phyloP scores from a whole-genome alignment of 2,329 filamentous ascomycete species.

The Sclerotinia glacialis region DNA sequence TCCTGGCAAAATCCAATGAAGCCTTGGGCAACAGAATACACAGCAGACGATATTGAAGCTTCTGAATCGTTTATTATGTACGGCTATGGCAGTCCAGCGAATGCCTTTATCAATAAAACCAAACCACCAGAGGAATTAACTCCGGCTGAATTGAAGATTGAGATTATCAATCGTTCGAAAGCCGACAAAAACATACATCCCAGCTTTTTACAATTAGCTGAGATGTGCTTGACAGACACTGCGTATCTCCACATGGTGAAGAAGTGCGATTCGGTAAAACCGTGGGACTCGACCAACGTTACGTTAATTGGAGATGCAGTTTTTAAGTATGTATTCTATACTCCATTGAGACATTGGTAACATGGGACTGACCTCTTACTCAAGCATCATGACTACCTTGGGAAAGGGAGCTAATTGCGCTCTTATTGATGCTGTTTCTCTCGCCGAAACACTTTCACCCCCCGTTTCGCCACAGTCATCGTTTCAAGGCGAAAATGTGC shows the following conservation, averaged over 20 bases:
- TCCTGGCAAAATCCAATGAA: constrained; percentile 34
- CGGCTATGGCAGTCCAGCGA: constrained; percentile 30
- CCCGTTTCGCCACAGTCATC: not conserved
- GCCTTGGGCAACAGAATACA: constrained; percentile 30
- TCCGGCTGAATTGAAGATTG: constrained; percentile 31
- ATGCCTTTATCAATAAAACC: constrained; percentile 30
- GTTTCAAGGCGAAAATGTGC: not conserved
- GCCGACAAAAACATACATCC: constrained; percentile 27
- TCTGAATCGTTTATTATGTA: constrained; percentile 38
- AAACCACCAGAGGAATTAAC: constrained; percentile 29
- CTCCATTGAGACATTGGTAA: not conserved
- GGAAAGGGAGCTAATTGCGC: constrained; percentile 37
- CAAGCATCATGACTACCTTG: constrained; percentile 35
- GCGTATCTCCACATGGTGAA: constrained; percentile 30
- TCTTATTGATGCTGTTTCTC: constrained; percentile 34
- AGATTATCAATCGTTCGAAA: constrained; percentile 28
- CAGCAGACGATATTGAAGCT: constrained; percentile 28
- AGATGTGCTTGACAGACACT: constrained; percentile 30
- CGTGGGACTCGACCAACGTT: constrained; percentile 31
- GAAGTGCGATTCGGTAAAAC: constrained; percentile 31
- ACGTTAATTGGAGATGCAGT: constrained; percentile 36
- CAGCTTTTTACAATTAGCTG: constrained; percentile 27
- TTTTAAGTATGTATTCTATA: constrained; percentile 31
- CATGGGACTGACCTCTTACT: constrained; percentile 14
- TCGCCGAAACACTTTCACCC: constrained; percentile 28